Percentiles rank a stretch among this genome's conserved stretches.
These are phyloP conservation scores for Catunica adiposa DNA, from an alignment of 2,329 filamentous ascomycete genomes.

Conservation along the genomic window DNA sequence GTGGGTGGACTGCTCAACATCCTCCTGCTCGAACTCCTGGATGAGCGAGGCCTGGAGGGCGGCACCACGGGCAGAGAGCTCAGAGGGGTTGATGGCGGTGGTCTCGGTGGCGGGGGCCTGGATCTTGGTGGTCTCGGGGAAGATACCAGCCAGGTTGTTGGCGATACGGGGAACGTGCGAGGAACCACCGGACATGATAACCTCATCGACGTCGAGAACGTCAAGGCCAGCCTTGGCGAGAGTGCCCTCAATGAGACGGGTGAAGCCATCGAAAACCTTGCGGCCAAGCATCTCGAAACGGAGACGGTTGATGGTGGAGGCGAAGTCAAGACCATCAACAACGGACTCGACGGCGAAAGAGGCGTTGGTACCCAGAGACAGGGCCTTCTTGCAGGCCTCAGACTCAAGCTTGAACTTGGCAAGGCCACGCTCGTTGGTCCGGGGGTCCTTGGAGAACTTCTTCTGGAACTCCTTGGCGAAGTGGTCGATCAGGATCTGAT, in stretches of 20 bases:
- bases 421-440: constrained; percentile 61
- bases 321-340: constrained; percentile 77
- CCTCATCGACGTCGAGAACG: constrained; percentile 82
- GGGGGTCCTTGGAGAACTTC: constrained; percentile 82
- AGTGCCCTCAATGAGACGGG: constrained; percentile 64
- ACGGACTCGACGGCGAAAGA: constrained; percentile 88
- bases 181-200: constrained; percentile 81
- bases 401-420: constrained; percentile 88
- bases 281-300: constrained; percentile 79
- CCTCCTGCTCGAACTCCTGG: constrained; percentile 80
- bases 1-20: constrained; percentile 93
- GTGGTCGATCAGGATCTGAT: constrained; percentile 84
- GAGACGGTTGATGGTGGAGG: constrained; percentile 78
- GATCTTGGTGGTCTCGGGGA: constrained; percentile 63
- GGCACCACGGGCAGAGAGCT: constrained; percentile 74
- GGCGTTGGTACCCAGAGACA: constrained; percentile 75
- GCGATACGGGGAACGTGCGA: constrained; percentile 91
- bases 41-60: constrained; percentile 91
- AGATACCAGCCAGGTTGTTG: constrained; percentile 58
- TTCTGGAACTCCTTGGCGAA: constrained; percentile 98
- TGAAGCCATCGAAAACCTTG: constrained; percentile 80
- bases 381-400: constrained; percentile 79
- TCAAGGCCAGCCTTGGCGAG: constrained; percentile 88
- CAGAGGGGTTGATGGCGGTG: constrained; percentile 78
- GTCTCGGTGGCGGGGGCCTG: constrained; percentile 67